Evolutionary conservation across 345 rosid species (phyloP), one percentile per base, ranked within the genome.

Genomic region (Camelina sativa): DNA sequence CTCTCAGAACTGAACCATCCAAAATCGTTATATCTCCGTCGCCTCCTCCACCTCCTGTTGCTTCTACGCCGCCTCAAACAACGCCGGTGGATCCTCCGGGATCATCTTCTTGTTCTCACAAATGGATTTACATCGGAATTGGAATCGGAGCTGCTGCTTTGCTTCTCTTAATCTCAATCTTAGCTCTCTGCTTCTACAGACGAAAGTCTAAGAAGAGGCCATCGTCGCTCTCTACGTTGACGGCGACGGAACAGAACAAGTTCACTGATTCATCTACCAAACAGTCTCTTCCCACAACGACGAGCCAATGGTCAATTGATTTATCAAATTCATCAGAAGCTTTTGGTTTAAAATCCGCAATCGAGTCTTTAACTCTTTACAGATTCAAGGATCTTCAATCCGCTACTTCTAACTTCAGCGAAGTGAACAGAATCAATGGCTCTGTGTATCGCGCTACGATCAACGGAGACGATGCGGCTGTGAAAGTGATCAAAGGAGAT

Each of bases 401-500:
- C 4, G 97, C 97, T 4, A 88, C 98, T 0, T 83, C 67, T 1
- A 67, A 79, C 69, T 89, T 89, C 82, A 76, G 91, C 66, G 82
- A 91, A 47, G 80, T 69, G 1, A 88, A 82, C 71, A 81, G 73
- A 62, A 88, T 93, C 73, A 76, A 84, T 66, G 94, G 94, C 22
- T 85, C 89, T 0, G 96, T 91, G 35, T 91, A 86, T 65, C 84
- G 62, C 48, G 96, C 91, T 6, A 55, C 81, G 35, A 86, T 91
- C 81, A 86, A 83, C 56, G 94, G 92, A 2, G 96, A 91, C 50
- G 80, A 71, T 60, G 95, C 96, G 8, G 96, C 97, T 0, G 78
- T 94, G 41, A 94, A 89, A 85, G 87, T 91, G 16, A 75, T 94
- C 86, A 91, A 87, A 75, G 94, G 92, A 25, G 89, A 91, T 60